A percentile compares a stretch with the other conserved stretches of the same genome.
These are phyloP conservation scores for Phoma sp. DNA, from an alignment of 2,329 filamentous ascomycete genomes.

Conservation along the genomic window DNA sequence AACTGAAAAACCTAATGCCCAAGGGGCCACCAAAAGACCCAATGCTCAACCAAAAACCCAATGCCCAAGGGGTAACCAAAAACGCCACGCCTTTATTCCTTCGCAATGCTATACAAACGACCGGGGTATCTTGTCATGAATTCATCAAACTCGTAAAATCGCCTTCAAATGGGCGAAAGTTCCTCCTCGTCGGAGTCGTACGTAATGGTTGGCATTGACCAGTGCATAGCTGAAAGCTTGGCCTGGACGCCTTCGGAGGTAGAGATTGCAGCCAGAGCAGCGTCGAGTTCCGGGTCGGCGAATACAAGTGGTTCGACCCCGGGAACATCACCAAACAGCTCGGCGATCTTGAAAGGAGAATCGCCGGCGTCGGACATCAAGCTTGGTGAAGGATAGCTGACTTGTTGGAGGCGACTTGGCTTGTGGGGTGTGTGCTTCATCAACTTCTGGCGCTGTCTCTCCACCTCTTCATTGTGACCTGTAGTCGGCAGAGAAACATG, in stretches of 20 bases:
- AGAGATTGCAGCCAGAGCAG: conserved; percentile 16
- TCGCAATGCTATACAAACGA: conserved; percentile 1
- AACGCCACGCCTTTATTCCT: neutral
- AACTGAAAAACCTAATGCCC: no score
- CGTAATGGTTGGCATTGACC: conserved; percentile 22
- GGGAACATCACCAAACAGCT: conserved; percentile 33
- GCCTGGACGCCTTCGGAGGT: conserved; percentile 20
- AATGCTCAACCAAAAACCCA: no score
- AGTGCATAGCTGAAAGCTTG: conserved; percentile 20
- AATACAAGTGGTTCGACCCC: conserved; percentile 26
- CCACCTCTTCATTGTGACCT: conserved; percentile 28
- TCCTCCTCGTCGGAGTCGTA: conserved; percentile 39
- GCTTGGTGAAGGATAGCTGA: conserved; percentile 44
- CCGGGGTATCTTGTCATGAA: conserved; percentile 12
- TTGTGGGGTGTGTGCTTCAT: conserved; percentile 47
- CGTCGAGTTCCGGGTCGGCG: conserved; percentile 24
- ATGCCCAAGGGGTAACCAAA: no score
- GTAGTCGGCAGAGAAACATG: conserved; percentile 36
- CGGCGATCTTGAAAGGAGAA: conserved; percentile 23
- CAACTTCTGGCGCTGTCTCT: conserved; percentile 37
- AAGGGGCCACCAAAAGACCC: no score
- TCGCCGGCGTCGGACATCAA: conserved; percentile 37
- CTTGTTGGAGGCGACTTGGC: conserved; percentile 43
- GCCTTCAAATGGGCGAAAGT: conserved; percentile 11
- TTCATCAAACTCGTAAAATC: conserved; percentile 11